Base-by-base conservation (phyloP, 2,329 filamentous ascomycete species). In the Biscogniauxia marginata region DNA sequence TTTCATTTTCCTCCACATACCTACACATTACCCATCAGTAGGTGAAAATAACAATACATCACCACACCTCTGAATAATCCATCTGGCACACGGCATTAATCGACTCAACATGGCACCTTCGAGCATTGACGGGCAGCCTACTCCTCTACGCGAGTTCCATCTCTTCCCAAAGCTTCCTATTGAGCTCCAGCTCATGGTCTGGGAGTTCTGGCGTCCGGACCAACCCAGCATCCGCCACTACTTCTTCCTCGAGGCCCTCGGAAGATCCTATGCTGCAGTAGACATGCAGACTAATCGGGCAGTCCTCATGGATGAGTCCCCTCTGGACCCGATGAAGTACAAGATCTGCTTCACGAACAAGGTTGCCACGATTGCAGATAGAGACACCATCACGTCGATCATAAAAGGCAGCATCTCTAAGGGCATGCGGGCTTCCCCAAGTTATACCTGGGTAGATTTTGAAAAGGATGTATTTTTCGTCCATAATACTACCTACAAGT, bases 121-220 rank as follows among this genome's bases (percentile, higher is more conserved):
- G n/a, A 7, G 8, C n/a, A 6, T 7, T 16, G 18, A 4, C 45
- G 11, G 2, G 18, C 7, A 21, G 4, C 9, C 30, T n/a, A n/a
- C n/a, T 39, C 45, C 45, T 21, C 13, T 11, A n/a, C 13, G 8
- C 7, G 2, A 4, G 23, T 53, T 56, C 20, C 54, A 46, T 30
- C 21, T 7, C 20, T 56, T 56, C 30, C 16, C 25, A 23, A n/a
- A 19, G 21, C 50, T 56, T 19, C 54, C 54, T 19, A 11, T 3
- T 4, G 54, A 56, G 46, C 6, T 56, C n/a, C 54, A 53, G 25
- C 13, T 30, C 8, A 45, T 49, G 49, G 34, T 56, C 23, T 56
- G 54, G 54, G 49, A 34, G 9, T 25, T 19, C 45, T 50, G 30
- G 46, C 45, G 50, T 21, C 2, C 22, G n/a, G 22, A 49, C 22